phyloP scores from a whole-genome alignment of 495 filamentous ascomycete species.

The Aspergillus olivimuriae region DNA sequence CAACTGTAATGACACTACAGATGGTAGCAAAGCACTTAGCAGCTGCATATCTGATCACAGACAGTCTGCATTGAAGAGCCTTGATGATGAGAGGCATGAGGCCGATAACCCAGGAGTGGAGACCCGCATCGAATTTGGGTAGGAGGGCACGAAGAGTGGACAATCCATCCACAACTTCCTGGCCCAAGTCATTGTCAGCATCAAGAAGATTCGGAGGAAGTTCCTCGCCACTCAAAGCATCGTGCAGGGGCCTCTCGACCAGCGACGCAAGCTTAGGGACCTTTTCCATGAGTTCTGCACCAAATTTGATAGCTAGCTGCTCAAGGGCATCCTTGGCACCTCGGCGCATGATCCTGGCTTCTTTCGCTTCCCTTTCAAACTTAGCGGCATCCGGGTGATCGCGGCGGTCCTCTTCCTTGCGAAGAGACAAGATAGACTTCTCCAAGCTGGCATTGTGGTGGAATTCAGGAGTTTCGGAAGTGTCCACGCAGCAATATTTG shows the following conservation, averaged over 20 bases:
- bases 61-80: constrained; percentile 76
- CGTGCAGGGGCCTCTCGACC: constrained; percentile 72
- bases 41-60: constrained; percentile 90
- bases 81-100: constrained; percentile 83
- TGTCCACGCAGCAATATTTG: constrained; percentile 95
- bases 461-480: constrained; percentile 95
- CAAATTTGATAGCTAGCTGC: constrained; percentile 74
- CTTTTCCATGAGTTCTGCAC: constrained; percentile 62
- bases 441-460: constrained; percentile 66
- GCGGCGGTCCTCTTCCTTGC: constrained; percentile 93
- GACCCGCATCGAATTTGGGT: constrained; percentile 66
- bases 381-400: constrained; percentile 85
- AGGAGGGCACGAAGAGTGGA: constrained; percentile 87
- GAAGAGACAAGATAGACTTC: constrained; percentile 77
- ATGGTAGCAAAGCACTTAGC: constrained; percentile 97
- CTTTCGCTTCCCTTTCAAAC: constrained; percentile 79
- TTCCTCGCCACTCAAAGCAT: constrained; percentile 60
- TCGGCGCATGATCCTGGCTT: constrained; percentile 79
- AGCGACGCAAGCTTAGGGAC: constrained; percentile 73
- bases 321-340: constrained; percentile 94
- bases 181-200: constrained; percentile 65
- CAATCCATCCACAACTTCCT: constrained; percentile 87
- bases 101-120: constrained; percentile 70
- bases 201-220: constrained; percentile 64
- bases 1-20: constrained; percentile 89